Base-by-base conservation (phyloP, 306 rosid species). In the Gastrolobium bilobum region DNA sequence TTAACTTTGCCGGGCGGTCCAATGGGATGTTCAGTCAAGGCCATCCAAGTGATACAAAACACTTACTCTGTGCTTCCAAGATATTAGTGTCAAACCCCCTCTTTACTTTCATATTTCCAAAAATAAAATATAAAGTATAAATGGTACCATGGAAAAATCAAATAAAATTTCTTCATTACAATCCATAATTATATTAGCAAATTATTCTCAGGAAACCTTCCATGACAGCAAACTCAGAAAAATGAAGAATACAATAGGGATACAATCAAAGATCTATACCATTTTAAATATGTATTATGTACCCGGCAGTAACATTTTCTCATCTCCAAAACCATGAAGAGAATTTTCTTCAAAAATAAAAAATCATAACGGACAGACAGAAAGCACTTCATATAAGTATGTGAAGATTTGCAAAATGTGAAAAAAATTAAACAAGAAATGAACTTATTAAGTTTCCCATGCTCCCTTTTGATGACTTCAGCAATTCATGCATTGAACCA, bases 301-400 rank as follows among this genome's bases (percentile, higher is more conserved):
- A 67, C 66, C 9, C 35, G 42, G 9, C 10, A 15, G 61, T 35
- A 60, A 77, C 52, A 52, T 30, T 71, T 38, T 38, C 78, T 70
- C 69, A 66, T 73, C 84, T 44, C 71, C 62, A 78, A 85, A 78
- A 60, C 71, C 59, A 77, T 39, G 59, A 76, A 76, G 57, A 70
- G 37, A 14, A 7, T 5, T 9, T 76, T 57, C 75, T 38, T 76
- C 60, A 14, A 64, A 72, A 64, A 20, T 20, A 20, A 71, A 20
- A 29, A 34, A 31, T 5, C 40, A 29, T 9, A 71, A 56, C 2
- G 13, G 46, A 56, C 77, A 68, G 38, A 50, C 35, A 61, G 31
- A 67, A 56, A 73, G 6, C 51, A 39, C 75, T 56, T 34, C 7
- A 71, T n/a, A 26, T 78, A 30, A 69, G 44, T 62, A 58, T 60